Evolutionary conservation across 805 yeast genomes (phyloP), one percentile per base, ranked within the genome.

Genomic region (Candida nanaspora): DNA sequence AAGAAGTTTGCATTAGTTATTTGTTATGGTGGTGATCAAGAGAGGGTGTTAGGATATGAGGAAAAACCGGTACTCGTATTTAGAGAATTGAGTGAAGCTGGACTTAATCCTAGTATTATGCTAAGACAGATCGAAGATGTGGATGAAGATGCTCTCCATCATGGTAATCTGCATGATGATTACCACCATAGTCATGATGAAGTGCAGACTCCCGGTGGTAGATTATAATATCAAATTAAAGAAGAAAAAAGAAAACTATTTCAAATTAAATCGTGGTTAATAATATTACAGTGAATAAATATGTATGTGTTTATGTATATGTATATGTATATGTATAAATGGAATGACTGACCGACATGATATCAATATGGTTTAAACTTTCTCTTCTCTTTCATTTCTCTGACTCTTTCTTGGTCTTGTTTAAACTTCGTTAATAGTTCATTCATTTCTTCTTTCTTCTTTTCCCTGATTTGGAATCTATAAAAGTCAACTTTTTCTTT

Each of bases 401-500:
- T 76, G 40, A 93, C 85, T 60, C 80, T 80, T 51, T 82, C 91
- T 66, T 93, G 97, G 62, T 93, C 99, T 46, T 79, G 80, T 60
- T 86, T 87, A 66, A 89, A 93, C 58, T 88, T 86, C 42, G 63
- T 69, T 56, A 93, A 69, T 56, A 93, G 68, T 41, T 86, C 88
- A 57, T 86, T 86, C 86, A 93, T 87, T 62, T 91, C 96, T 47
- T 74, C 77, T 69, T 93, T 93, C 74, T 89, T 91, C 55, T 78
- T 76, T 60, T 93, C 96, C 63, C 99, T 80, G 50, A 93, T 76
- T 68, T 93, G 99, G 77, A 89, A 93, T 53, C 96, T 74, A 69
- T 93, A 93, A 69, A 93, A 93, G 64, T 94, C 98, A 49, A 75
- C 72, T 68, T 89, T 86, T 53, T 86, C 89, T 56, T 80, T 80